phyloP scores from a whole-genome alignment of 345 rosid species.

The Salix udensis region DNA sequence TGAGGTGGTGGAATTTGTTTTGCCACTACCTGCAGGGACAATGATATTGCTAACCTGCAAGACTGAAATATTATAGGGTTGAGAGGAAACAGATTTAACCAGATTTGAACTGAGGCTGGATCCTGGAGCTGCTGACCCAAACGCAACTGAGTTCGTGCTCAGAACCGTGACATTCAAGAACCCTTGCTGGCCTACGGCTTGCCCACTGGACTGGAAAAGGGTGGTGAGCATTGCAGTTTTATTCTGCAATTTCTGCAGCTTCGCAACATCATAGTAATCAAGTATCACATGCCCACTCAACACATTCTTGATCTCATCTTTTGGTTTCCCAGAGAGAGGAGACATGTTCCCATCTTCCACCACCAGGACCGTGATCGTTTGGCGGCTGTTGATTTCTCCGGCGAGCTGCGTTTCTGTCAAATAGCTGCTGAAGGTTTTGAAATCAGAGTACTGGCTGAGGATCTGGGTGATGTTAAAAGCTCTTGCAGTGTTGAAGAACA shows the following conservation, averaged over 20 bases:
- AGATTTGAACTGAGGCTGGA: constrained; percentile 16
- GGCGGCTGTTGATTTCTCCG: constrained; percentile 21
- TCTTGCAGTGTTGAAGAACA: neutral
- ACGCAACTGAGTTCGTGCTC: neutral
- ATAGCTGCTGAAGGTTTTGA: constrained; percentile 26
- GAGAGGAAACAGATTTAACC: constrained; percentile 20
- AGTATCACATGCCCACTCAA: constrained; percentile 36
- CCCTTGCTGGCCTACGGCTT: constrained; percentile 25
- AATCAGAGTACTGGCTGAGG: constrained; percentile 25
- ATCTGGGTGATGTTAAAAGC: constrained; percentile 39
- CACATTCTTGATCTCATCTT: constrained; percentile 1
- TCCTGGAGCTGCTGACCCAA: constrained; percentile 28
- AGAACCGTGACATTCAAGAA: constrained; percentile 29
- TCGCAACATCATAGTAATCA: constrained; percentile 26
- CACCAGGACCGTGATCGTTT: constrained; percentile 35
- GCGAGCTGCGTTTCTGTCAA: constrained; percentile 29
- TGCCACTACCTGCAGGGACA: constrained; percentile 10
- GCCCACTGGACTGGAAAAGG: constrained; percentile 32
- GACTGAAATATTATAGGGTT: constrained; percentile 30
- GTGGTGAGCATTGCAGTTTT: constrained; percentile 27
- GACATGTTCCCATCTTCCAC: constrained; percentile 25
- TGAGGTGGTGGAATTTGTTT: constrained; percentile 1
- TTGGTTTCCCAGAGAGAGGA: constrained; percentile 5
- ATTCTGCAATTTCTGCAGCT: constrained; percentile 12
- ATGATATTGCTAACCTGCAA: constrained; percentile 34